A percentile compares a stretch with the other conserved stretches of the same genome.
Evolutionary conservation across 1,284 basidiomycete genomes (phyloP).

Genomic region (Cryptococcus amylolentus): DNA sequence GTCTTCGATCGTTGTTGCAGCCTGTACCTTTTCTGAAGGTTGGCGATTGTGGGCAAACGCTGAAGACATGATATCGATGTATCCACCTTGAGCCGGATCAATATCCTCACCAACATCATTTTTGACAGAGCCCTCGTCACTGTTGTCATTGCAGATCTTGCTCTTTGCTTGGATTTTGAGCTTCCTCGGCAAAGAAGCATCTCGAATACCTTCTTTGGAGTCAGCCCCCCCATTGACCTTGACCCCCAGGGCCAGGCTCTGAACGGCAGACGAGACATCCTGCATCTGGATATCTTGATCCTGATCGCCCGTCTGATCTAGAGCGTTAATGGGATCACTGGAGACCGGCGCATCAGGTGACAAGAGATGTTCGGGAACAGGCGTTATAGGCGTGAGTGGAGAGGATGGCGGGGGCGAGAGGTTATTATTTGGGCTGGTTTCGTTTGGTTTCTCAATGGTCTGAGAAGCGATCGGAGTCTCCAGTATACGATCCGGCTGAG

Average conservation of each 20-base stretch:
- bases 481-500: too few relatives aligned
- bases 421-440: too few relatives aligned
- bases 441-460: too few relatives aligned
- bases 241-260: conserved; percentile 8
- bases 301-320: not conserved
- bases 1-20: not conserved
- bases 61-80: too few relatives aligned
- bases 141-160: conserved; percentile 11
- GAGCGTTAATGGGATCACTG: not conserved
- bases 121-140: conserved; percentile 1
- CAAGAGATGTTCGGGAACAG: not conserved
- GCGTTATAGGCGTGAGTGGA: too few relatives aligned
- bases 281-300: conserved; percentile 2
- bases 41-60: too few relatives aligned
- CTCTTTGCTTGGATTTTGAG: conserved; percentile 20
- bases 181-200: conserved; percentile 5
- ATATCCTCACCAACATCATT: conserved; percentile 14
- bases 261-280: conserved; percentile 8
- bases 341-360: not conserved
- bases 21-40: not conserved
- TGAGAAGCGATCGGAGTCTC: too few relatives aligned
- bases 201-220: not conserved
- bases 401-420: too few relatives aligned
- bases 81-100: not conserved
- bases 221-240: not conserved